Base-by-base conservation (phyloP, 2,329 filamentous ascomycete genomes). In the Verticillium nubilum region DNA sequence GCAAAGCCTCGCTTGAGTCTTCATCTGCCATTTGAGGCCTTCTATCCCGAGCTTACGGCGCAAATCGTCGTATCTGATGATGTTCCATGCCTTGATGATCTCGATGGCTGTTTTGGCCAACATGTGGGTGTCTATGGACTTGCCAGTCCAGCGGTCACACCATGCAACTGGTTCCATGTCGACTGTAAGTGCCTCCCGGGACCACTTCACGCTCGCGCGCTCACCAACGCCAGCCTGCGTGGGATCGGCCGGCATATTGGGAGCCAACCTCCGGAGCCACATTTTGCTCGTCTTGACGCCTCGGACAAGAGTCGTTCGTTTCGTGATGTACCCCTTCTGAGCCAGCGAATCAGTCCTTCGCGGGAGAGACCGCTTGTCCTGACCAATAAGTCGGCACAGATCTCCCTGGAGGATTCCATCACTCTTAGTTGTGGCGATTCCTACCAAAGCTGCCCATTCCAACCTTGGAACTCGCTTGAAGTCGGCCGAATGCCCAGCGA, bases 311-410 rank as follows among this genome's bases (percentile, higher is more conserved):
- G 83, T 80, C 4, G 83, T 82, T 47, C 84, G 78, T 69, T 88
- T 88, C 56, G 80, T 80, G 54, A 86, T 82, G 63, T 87, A 87
- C 17, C 85, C 84, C 66, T 87, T 86, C 62, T 78, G 77, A 4
- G 82, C 78, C 1, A 88, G 74, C 3, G 79, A 77, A 63, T 86
- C 83, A 0, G 85, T 88, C 33, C 85, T 76, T 60, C 82, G 85
- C 2, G 85, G 85, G 1, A 87, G 78, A 1, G 85, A 87, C 56
- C 85, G 80, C 67, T 87, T 87, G 69, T 87, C 85, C 67, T 87
- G 85, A 25, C 80, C 78, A 13, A 83, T 83, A 1, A 85, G 72
- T 23, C 79, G 78, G 17, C 82, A 80, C 26, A 87, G 74, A 60
- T 87, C 84, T 47, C 82, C 82, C 69, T 88, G 85, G 15, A 86